Conservation (phyloP, 306 rosid species). For the Alnus rubra region DNA sequence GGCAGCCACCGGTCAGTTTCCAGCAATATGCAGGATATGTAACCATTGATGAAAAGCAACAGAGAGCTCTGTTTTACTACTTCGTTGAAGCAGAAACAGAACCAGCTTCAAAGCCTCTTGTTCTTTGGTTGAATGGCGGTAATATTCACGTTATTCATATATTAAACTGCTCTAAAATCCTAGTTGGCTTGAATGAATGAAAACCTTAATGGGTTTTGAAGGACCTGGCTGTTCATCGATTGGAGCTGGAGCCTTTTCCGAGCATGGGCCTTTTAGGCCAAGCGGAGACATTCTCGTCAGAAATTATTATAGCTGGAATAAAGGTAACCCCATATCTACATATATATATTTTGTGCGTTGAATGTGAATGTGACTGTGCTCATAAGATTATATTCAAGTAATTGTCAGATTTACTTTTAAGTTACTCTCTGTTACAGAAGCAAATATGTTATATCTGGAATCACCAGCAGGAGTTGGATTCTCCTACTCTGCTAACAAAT, state of each 20-base stretch:
- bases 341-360: background rate
- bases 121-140: constrained; percentile 77
- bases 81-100: constrained; percentile 46
- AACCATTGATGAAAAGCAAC: constrained; percentile 28
- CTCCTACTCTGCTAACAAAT: constrained; percentile 58
- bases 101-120: constrained; percentile 47
- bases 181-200: background rate
- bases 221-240: constrained; percentile 89
- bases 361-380: constrained; percentile 3
- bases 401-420: background rate
- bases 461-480: constrained; percentile 88
- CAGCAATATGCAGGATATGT: constrained; percentile 46
- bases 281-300: constrained; percentile 46
- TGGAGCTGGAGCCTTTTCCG: constrained; percentile 72
- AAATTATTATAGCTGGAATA: constrained; percentile 69
- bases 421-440: constrained; percentile 40
- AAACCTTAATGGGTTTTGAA: constrained; percentile 32
- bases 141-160: background rate
- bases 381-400: background rate
- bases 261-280: constrained; percentile 75
- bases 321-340: constrained; percentile 32
- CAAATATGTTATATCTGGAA: constrained; percentile 67
- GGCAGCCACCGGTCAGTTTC: constrained; percentile 46
- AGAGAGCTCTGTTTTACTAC: constrained; percentile 46
- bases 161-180: background rate